Percentiles rank a stretch among this genome's conserved stretches.
Evolutionary conservation across 2,329 filamentous ascomycete genomes (phyloP).

Genomic region (Curvularia spicifera): DNA sequence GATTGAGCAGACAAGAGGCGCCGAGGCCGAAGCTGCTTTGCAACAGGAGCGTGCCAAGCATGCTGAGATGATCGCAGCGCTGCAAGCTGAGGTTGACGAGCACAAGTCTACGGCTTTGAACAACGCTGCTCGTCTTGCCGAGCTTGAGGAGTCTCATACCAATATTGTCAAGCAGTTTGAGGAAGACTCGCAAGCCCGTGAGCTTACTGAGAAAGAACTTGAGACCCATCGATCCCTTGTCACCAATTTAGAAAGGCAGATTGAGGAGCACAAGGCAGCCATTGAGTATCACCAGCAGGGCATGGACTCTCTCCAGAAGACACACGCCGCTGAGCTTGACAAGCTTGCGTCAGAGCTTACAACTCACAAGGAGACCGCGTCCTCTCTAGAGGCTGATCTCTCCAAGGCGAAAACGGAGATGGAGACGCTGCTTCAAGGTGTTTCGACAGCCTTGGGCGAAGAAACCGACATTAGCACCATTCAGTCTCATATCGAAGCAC

Average conservation of each 20-base stretch:
- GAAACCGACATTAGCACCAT: constrained; percentile 58
- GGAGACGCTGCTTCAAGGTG: constrained; percentile 67
- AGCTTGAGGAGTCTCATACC: constrained; percentile 75
- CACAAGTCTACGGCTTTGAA: constrained; percentile 76
- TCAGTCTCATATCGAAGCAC: constrained; percentile 51
- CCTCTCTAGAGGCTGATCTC: constrained; percentile 63
- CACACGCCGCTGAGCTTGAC: constrained; percentile 63
- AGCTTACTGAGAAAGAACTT: constrained; percentile 61
- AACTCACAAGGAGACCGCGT: constrained; percentile 39
- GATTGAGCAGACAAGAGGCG: constrained; percentile 39
- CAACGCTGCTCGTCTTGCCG: constrained; percentile 72
- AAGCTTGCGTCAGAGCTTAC: constrained; percentile 46
- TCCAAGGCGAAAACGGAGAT: constrained; percentile 64
- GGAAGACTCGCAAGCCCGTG: constrained; percentile 66
- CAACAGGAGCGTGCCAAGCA: constrained; percentile 53
- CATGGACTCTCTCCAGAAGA: constrained; percentile 60
- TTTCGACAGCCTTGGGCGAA: constrained; percentile 67
- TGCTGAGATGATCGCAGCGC: constrained; percentile 60
- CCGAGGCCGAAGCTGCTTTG: constrained; percentile 40
- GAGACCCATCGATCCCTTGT: constrained; percentile 59
- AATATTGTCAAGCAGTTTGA: constrained; percentile 72
- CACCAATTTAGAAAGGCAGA: constrained; percentile 62
- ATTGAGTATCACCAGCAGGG: constrained; percentile 62
- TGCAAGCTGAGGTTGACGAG: constrained; percentile 79
- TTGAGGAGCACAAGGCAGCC: constrained; percentile 62